Conservation (phyloP, 768 basidiomycete genomes). For the Agaricus sinodeliciosus region DNA sequence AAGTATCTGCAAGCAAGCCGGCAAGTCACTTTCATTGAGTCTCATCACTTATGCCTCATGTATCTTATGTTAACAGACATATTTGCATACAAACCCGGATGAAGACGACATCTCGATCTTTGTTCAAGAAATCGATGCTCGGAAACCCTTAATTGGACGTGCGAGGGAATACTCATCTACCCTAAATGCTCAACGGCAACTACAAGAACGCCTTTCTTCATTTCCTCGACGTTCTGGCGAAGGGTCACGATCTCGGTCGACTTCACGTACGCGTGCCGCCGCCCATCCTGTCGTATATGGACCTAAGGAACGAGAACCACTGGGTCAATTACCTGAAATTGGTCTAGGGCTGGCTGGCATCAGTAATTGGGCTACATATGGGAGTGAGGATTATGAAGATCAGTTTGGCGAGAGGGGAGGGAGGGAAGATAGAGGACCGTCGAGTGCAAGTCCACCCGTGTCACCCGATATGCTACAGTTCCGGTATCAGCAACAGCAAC, state of each 20-base stretch:
- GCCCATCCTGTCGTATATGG: neutral
- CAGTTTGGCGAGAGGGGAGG: neutral
- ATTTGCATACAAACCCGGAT: conserved; percentile 36
- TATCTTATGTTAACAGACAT: conserved; percentile 1
- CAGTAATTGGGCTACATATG: conserved; percentile 1
- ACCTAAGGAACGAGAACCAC: neutral
- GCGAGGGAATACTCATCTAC: conserved; percentile 4
- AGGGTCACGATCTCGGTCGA: neutral
- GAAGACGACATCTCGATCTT: conserved; percentile 77
- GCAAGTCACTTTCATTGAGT: neutral
- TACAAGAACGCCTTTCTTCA: neutral
- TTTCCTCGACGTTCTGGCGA: neutral
- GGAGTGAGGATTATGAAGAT: neutral
- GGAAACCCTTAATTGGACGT: conserved; percentile 54
- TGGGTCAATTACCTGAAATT: neutral
- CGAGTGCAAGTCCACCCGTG: neutral
- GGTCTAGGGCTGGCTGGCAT: conserved; percentile 7
- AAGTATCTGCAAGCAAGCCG: neutral
- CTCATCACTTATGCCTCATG: neutral
- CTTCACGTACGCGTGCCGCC: neutral
- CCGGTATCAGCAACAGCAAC: neutral
- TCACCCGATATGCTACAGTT: conserved; percentile 4
- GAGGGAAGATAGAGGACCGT: neutral
- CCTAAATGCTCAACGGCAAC: too few relatives aligned
- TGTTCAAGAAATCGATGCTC: conserved; percentile 68